Percentiles rank a stretch among this genome's conserved stretches.
phyloP scores from a whole-genome alignment of 2,329 filamentous ascomycete genomes.

The Alternaria arborescens region DNA sequence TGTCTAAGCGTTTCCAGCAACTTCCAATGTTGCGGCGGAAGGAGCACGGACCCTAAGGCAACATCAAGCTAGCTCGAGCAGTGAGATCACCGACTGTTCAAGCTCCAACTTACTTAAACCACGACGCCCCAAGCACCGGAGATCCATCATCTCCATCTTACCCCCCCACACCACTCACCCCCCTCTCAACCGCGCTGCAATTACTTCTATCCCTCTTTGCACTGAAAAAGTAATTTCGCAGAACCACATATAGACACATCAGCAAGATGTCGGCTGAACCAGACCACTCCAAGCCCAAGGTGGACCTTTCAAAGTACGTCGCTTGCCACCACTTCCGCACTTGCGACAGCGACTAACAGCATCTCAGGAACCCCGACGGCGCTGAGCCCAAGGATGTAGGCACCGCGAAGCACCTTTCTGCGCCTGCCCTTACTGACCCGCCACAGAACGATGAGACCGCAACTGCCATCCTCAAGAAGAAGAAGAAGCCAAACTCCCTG shows the following conservation, averaged over 20 bases:
- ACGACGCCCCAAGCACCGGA: conserved; percentile 36
- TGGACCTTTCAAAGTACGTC: conserved; percentile 58
- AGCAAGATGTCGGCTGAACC: conserved; percentile 60
- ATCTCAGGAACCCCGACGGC: conserved; percentile 81
- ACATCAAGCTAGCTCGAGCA: conserved; percentile 35
- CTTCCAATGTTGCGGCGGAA: conserved; percentile 41
- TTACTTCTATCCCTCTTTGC: conserved; percentile 19
- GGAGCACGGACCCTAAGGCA: conserved; percentile 33
- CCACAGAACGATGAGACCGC: conserved; percentile 84
- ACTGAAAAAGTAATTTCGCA: conserved; percentile 21
- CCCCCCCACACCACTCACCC: conserved; percentile 31
- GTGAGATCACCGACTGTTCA: conserved; percentile 40
- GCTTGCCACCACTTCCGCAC: conserved; percentile 29
- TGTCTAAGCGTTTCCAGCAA: conserved; percentile 34
- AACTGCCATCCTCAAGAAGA: conserved; percentile 99
- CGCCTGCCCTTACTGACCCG: conserved; percentile 42
- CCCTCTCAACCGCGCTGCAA: conserved; percentile 28
- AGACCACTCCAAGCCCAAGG: conserved; percentile 58
- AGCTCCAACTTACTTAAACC: conserved; percentile 48
- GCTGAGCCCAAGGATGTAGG: conserved; percentile 82
- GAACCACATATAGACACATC: conserved; percentile 27
- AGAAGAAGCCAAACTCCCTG: conserved; percentile 99
- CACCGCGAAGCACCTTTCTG: conserved; percentile 20
- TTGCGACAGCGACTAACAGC: conserved; percentile 53
- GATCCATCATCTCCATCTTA: conserved; percentile 37